These are phyloP conservation scores for Fusarium robinianum DNA, from an alignment of 2,329 filamentous ascomycete genomes.

Conservation along the genomic window DNA sequence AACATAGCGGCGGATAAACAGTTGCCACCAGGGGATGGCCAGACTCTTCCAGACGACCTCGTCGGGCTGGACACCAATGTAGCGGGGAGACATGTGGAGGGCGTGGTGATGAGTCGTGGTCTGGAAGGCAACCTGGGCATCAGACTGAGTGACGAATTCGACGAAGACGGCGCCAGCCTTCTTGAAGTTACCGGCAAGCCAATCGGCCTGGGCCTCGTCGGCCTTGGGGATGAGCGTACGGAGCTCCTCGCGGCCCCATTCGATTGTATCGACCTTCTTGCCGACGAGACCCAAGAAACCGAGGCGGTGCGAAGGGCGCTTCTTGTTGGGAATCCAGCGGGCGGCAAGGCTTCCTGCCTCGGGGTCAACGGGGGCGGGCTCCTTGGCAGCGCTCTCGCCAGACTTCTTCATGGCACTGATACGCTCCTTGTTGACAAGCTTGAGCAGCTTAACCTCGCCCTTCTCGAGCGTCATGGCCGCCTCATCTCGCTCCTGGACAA, in stretches of 20 bases:
- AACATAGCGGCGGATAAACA: slow-evolving; percentile 68
- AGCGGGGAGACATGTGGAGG: slow-evolving; percentile 82
- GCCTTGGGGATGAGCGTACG: slow-evolving; percentile 65
- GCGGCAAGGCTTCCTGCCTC: slow-evolving; percentile 69
- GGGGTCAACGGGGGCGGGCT: slow-evolving; percentile 58
- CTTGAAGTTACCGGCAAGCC: slow-evolving; percentile 66
- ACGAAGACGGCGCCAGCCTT: slow-evolving; percentile 82
- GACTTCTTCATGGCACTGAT: slow-evolving; percentile 43
- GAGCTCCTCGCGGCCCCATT: slow-evolving; percentile 70
- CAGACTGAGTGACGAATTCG: slow-evolving; percentile 80
- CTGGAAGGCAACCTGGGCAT: slow-evolving; percentile 85
- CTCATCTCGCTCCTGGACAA: slow-evolving; percentile 76
- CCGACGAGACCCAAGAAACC: slow-evolving; percentile 68
- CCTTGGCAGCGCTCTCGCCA: slow-evolving; percentile 29
- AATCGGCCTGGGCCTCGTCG: slow-evolving; percentile 64
- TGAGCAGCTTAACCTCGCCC: slow-evolving; percentile 82
- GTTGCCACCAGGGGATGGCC: slow-evolving; percentile 70
- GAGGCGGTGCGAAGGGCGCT: slow-evolving; percentile 71
- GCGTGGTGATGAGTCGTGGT: slow-evolving; percentile 79
- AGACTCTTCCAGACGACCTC: slow-evolving; percentile 90
- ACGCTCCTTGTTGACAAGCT: slow-evolving; percentile 52
- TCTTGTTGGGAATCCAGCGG: slow-evolving; percentile 68
- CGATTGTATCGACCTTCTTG: slow-evolving; percentile 77
- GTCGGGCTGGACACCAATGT: slow-evolving; percentile 76
- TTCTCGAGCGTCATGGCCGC: slow-evolving; percentile 78